A percentile compares a stretch with the other conserved stretches of the same genome.
These are phyloP conservation scores for Rosa hybrid DNA, from an alignment of 331 rosid species.

Conservation along the genomic window DNA sequence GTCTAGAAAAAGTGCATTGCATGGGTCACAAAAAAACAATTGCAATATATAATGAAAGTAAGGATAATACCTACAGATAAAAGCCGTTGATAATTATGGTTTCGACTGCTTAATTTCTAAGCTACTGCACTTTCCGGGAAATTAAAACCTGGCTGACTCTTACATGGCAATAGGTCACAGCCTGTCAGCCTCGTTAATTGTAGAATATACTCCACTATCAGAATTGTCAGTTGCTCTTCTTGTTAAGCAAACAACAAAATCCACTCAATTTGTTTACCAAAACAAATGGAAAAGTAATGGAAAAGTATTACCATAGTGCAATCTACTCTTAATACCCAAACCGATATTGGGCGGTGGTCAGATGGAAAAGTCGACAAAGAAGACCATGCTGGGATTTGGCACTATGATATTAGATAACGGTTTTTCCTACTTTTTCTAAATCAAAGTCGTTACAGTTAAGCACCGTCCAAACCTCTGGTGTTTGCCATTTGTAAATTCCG, in stretches of 20 bases:
- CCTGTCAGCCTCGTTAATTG: background rate
- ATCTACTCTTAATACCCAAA: background rate
- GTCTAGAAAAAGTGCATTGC: background rate
- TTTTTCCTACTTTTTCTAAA: background rate
- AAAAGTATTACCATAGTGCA: background rate
- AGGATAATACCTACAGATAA: background rate
- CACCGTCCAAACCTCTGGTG: slow-evolving; percentile 28
- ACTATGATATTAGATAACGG: background rate
- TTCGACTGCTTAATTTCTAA: background rate
- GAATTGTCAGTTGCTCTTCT: background rate
- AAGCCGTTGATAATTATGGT: background rate
- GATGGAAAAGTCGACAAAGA: background rate
- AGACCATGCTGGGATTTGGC: background rate
- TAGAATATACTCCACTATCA: background rate
- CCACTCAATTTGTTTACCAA: background rate
- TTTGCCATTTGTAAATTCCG: slow-evolving; percentile 16
- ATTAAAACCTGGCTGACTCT: background rate
- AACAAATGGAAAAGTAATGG: background rate
- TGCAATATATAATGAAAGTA: background rate
- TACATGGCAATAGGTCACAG: background rate
- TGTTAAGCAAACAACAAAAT: background rate
- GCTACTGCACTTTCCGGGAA: background rate
- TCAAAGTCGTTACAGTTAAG: slow-evolving; percentile 14
- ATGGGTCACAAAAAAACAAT: background rate
- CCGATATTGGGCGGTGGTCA: slow-evolving; percentile 5